Base-by-base conservation (phyloP, 306 rosid species). In the Hippophae tibetana region DNA sequence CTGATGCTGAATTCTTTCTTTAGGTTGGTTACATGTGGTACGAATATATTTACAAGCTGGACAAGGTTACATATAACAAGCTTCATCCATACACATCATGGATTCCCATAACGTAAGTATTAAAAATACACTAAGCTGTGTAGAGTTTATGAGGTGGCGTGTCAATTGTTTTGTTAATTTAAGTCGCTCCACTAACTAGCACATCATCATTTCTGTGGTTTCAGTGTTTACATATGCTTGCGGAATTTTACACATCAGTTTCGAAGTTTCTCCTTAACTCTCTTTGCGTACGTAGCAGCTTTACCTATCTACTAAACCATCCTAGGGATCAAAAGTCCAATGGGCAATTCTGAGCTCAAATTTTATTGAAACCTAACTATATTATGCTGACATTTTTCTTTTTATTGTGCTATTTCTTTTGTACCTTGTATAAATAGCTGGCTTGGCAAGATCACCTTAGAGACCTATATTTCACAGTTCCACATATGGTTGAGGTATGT, bases 401-500 rank as follows among this genome's bases (percentile, higher is more conserved):
- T 12, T 56, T 71, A 68, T 64, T 41, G 47, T 55, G 26, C 54
- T 7, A 1, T 43, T 56, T 51, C 42, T 49, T 57, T 52, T 64
- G 57, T 52, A 18, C 61, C 54, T 56, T 72, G 62, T 42, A 26
- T 72, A 69, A 71, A 65, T 81, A 93, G 97, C 70, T 93, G 95
- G 95, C 99, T 93, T 70, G 99, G 99, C 71, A 93, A 93, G 87
- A 70, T 93, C 68, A 93, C 99, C 62, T 78, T 93, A 75, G 99
- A 93, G 84, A 89, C 99, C 27, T 88, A 93, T 76, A 93, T 93
- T 82, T 89, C 99, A 69, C 99, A 93, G 75, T 89, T 93, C 78
- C 99, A 93, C 69, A 93, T 93, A 71, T 93, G 99, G 99, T 79
- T 93, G 89, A 93, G 99, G 99, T 93, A 65, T 62, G 84, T 72